Evolutionary conservation across 495 filamentous ascomycete genomes (phyloP).

Genomic region (Pseudoneurospora amorphoporcata): DNA sequence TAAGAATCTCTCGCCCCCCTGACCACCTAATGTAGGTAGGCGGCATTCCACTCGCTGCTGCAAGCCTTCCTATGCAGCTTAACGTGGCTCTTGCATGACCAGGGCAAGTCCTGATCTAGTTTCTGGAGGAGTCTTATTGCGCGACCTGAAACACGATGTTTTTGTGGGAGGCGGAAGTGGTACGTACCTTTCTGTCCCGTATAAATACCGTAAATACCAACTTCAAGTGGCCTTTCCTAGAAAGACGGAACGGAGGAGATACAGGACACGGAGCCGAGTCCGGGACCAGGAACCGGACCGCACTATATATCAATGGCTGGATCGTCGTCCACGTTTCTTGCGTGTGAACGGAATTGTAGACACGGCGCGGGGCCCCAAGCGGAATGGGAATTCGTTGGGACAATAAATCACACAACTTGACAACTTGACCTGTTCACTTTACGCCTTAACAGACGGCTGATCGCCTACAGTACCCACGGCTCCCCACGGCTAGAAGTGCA

Average conservation of each 20-base stretch:
- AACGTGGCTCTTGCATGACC: not conserved
- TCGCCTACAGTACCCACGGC: not conserved
- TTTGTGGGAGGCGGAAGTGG: not conserved
- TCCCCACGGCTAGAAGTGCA: not conserved
- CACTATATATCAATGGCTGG: not conserved
- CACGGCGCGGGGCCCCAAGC: not conserved
- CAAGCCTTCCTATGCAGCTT: not conserved
- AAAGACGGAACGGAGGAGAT: not conserved
- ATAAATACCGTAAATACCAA: too few relatives aligned
- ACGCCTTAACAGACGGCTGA: not conserved
- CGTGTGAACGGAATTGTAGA: not conserved
- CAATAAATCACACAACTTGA: too few relatives aligned
- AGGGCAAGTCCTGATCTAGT: not conserved
- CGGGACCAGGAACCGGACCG: not conserved
- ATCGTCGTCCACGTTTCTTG: not conserved
- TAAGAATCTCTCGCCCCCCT: not conserved
- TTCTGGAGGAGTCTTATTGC: not conserved
- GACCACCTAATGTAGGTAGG: not conserved
- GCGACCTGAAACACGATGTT: not conserved
- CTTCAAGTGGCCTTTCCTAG: not conserved
- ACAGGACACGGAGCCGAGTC: not conserved
- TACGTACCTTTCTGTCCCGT: not conserved
- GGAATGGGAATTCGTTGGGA: not conserved
- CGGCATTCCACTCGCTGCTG: not conserved
- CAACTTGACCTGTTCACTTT: too few relatives aligned